Percentiles rank a stretch among this genome's conserved stretches.
These are phyloP conservation scores for Polygonum aviculare DNA, from an alignment of 148 eudicot genomes.

Conservation along the genomic window DNA sequence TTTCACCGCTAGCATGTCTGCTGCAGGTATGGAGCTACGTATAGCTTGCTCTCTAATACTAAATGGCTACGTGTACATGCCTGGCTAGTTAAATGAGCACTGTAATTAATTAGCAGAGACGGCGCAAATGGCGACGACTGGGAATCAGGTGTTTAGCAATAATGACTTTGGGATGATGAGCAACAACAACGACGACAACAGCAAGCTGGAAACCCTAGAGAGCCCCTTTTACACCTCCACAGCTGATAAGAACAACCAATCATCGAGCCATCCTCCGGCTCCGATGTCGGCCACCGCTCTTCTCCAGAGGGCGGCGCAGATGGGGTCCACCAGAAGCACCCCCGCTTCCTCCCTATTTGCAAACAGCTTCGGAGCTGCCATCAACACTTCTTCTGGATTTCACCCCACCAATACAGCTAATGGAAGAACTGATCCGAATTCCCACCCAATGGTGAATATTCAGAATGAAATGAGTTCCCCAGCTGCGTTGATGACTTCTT, in stretches of 20 bases:
- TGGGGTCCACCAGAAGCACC: constrained; percentile 66
- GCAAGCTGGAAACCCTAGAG: constrained; percentile 23
- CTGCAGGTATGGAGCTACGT: background rate
- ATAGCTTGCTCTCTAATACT: background rate
- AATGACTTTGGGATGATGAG: constrained; percentile 2
- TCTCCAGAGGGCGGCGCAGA: constrained; percentile 81
- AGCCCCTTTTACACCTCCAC: constrained; percentile 17
- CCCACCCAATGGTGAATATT: background rate
- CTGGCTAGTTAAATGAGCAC: too few relatives aligned
- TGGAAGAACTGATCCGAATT: background rate
- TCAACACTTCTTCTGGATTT: constrained; percentile 24
- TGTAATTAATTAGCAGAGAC: constrained; percentile 20
- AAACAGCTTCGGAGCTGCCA: constrained; percentile 30
- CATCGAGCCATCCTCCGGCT: constrained; percentile 15
- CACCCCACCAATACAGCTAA: background rate
- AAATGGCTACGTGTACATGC: too few relatives aligned
- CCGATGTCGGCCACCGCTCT: constrained; percentile 97
- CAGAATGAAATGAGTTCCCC: background rate
- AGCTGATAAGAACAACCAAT: constrained; percentile 9
- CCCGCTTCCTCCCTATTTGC: constrained; percentile 30
- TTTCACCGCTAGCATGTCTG: constrained; percentile 13
- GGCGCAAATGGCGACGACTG: constrained; percentile 42
- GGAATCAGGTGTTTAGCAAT: background rate
- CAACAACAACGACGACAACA: background rate
- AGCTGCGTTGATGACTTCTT: background rate